Base-by-base conservation (phyloP, 2,329 filamentous ascomycete genomes). In the Myriosclerotinia curreyana region DNA sequence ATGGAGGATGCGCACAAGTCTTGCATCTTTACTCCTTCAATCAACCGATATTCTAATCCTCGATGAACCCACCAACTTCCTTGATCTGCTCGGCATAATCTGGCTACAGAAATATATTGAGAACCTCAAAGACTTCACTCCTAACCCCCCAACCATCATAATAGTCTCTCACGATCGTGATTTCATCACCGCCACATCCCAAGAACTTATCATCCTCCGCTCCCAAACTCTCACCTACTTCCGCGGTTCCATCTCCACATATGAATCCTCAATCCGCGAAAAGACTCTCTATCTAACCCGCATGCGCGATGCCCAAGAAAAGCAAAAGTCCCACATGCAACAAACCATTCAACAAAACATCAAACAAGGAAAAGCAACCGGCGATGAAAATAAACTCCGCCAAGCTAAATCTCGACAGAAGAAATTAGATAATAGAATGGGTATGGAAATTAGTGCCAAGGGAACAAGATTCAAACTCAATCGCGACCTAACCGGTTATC, bases 41-140 rank as follows among this genome's bases (percentile, higher is more conserved):
- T 84, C 88, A 9, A 84, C 87, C 0, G 91, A 96, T 69, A 85
- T 96, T 2, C 22, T 96, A 65, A 87, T 96, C 59, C 83, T 96
- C 2, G 91, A 96, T 74, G 91, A 96, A 73, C 92, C 92, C 0
- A 96, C 91, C 42, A 96, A 96, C 72, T 96, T 91, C 73, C 82
- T 96, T 1, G 91, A 96, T 71, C 79, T 96, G 0, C 81, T 92
- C 0, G 90, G 90, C 1, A 92, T 96, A 64, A 85, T 96, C 64
- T 96, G 92, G 91, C 80, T 96, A 1, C 88, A 96, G 72, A 82
- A 83, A 15, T 88, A 92, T 72, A 83, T 96, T 12, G 79, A 82
- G 46, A 77, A 81, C 1, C 75, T 88, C 3, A 79, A 80, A 5
- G 82, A 85, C 25, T 75, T 75, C 0, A 77, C 80, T 0, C 76